Percentiles rank a stretch among this genome's conserved stretches.
phyloP scores from a whole-genome alignment of 352 stramenopile genomes.

The Pythium periplocum region DNA sequence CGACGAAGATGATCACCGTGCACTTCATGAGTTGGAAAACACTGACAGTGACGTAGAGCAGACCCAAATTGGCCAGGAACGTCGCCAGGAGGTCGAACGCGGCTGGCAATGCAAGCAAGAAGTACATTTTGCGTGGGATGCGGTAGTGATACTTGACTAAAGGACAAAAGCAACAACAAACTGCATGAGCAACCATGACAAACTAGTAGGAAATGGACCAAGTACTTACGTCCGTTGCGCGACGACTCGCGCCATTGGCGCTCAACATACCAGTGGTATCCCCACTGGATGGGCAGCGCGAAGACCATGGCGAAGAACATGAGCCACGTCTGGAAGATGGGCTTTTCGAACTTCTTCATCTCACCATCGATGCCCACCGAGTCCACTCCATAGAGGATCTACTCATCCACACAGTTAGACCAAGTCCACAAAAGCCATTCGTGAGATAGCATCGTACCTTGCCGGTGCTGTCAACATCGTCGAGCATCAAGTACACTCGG shows the following conservation, averaged over 20 bases:
- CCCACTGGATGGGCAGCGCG: slow-evolving; percentile 90
- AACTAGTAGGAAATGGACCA: no score
- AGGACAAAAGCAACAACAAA: not conserved
- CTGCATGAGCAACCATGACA: no score
- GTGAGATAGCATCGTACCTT: slow-evolving; percentile 29
- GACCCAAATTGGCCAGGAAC: slow-evolving; percentile 92
- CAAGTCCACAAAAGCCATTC: no score
- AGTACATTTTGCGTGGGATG: slow-evolving; percentile 92
- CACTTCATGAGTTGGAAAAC: slow-evolving; percentile 89
- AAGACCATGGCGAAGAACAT: slow-evolving; percentile 97
- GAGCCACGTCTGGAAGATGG: slow-evolving; percentile 94
- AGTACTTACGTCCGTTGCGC: slow-evolving; percentile 54
- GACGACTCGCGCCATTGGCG: slow-evolving; percentile 53
- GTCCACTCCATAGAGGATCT: slow-evolving; percentile 93
- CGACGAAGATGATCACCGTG: slow-evolving; percentile 96
- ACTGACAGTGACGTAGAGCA: slow-evolving; percentile 89
- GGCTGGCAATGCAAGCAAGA: slow-evolving; percentile 89
- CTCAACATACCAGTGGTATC: slow-evolving; percentile 76
- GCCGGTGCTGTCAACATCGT: slow-evolving; percentile 32
- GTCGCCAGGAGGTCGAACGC: slow-evolving; percentile 93
- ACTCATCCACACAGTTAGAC: slow-evolving; percentile 3
- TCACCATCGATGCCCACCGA: slow-evolving; percentile 83
- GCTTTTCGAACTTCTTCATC: slow-evolving; percentile 92
- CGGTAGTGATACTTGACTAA: slow-evolving; percentile 67
- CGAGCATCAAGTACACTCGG: no score